These are phyloP conservation scores for Mycena metata DNA, from an alignment of 768 basidiomycete species.

Conservation along the genomic window DNA sequence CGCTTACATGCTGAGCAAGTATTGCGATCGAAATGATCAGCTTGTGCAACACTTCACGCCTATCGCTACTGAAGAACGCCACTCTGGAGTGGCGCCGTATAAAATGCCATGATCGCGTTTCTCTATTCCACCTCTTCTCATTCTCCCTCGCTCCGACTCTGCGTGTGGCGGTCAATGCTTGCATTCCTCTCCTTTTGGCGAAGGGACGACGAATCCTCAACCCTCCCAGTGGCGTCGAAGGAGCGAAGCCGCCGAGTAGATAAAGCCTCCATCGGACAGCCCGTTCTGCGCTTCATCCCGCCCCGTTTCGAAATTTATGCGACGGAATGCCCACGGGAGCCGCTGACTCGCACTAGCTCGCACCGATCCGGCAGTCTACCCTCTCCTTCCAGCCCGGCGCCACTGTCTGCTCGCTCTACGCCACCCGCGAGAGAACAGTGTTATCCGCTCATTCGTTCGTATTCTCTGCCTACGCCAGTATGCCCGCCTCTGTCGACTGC, in stretches of 20 bases:
- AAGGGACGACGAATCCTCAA: conserved; percentile 5
- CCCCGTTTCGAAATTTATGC: conserved; percentile 37
- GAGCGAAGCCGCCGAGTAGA: conserved; percentile 23
- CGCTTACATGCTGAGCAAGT: conserved; percentile 1
- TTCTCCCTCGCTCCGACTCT: neutral
- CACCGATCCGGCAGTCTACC: conserved; percentile 22
- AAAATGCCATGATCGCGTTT: conserved; percentile 16
- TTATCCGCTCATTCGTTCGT: conserved; percentile 38
- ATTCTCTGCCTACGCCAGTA: conserved; percentile 32
- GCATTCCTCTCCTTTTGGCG: conserved; percentile 22
- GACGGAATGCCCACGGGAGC: conserved; percentile 8
- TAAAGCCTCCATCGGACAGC: conserved; percentile 31
- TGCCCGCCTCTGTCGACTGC: conserved; percentile 3
- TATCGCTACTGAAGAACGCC: conserved; percentile 26
- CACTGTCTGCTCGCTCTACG: neutral
- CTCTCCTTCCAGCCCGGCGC: conserved; percentile 1
- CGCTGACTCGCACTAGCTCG: conserved; percentile 15
- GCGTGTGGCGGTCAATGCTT: conserved; percentile 16
- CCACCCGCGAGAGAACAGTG: conserved; percentile 9
- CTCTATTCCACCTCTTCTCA: conserved; percentile 12
- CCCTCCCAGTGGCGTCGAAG: neutral
- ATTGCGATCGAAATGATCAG: conserved; percentile 31
- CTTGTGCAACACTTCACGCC: conserved; percentile 10
- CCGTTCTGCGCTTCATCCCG: conserved; percentile 31
- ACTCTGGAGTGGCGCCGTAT: conserved; percentile 26